Percentiles rank a stretch among this genome's conserved stretches.
Evolutionary conservation across 2,329 filamentous ascomycete genomes (phyloP).

Genomic region (Simplicillium sp.): DNA sequence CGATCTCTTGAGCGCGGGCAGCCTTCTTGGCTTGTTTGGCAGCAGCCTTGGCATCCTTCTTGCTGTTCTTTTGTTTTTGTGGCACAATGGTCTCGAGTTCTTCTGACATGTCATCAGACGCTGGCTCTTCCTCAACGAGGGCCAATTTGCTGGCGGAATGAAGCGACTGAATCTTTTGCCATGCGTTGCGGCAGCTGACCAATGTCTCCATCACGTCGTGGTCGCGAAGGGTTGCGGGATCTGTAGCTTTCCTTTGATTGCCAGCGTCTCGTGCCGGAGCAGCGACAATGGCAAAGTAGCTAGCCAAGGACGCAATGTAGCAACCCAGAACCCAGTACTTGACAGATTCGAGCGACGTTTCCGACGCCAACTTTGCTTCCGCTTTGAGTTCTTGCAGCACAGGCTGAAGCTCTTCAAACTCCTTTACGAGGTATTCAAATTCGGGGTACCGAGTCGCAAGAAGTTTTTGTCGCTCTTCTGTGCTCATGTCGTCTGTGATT

Average conservation of each 20-base stretch:
- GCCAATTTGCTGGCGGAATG: slow-evolving; percentile 32
- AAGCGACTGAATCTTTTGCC: slow-evolving; percentile 65
- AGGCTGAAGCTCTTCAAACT: slow-evolving; percentile 66
- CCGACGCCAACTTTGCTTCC: slow-evolving; percentile 41
- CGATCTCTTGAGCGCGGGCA: slow-evolving; percentile 50
- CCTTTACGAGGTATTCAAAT: slow-evolving; percentile 75
- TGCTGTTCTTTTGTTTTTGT: slow-evolving; percentile 21
- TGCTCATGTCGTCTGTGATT: slow-evolving; percentile 68
- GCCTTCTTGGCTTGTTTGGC: slow-evolving; percentile 31
- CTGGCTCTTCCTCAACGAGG: slow-evolving; percentile 20
- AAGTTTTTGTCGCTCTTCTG: slow-evolving; percentile 65
- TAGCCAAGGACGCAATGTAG: slow-evolving; percentile 76
- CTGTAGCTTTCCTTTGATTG: slow-evolving; percentile 48
- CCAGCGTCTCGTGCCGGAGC: slow-evolving; percentile 58
- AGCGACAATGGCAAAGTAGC: slow-evolving; percentile 92
- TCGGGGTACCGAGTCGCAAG: slow-evolving; percentile 81
- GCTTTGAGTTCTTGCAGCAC: slow-evolving; percentile 49
- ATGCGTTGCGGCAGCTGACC: slow-evolving; percentile 69
- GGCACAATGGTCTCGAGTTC: slow-evolving; percentile 5
- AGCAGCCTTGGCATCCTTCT: slow-evolving; percentile 24
- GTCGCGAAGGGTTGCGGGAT: slow-evolving; percentile 72
- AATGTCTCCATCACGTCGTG: slow-evolving; percentile 86
- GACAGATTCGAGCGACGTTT: slow-evolving; percentile 49
- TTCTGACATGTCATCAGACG: slow-evolving; percentile 16
- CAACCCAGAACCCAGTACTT: slow-evolving; percentile 76